phyloP scores from a whole-genome alignment of 345 rosid genomes.

The Camelina sativa region DNA sequence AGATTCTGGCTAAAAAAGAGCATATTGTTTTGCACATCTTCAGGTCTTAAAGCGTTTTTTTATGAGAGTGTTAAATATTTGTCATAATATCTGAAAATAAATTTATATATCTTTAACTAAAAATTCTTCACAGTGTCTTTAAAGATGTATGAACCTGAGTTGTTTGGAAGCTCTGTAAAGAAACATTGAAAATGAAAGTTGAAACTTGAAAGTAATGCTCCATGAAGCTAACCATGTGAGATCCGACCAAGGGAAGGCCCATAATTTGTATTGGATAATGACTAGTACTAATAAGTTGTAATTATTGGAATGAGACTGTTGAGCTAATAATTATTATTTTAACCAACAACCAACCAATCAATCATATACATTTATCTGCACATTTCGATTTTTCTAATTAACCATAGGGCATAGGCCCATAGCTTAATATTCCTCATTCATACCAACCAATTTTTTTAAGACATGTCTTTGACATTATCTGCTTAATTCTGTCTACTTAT shows the following conservation, averaged over 20 bases:
- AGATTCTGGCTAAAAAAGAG: conserved; percentile 15
- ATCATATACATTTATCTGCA: conserved; percentile 3
- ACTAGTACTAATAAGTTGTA: conserved; percentile 24
- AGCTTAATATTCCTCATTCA: conserved; percentile 1
- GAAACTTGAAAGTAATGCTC: conserved; percentile 11
- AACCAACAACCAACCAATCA: conserved; percentile 35
- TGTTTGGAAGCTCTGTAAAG: conserved; percentile 40
- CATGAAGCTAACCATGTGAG: conserved; percentile 42
- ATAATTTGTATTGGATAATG: conserved; percentile 37
- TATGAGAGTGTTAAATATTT: not conserved
- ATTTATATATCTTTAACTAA: not conserved
- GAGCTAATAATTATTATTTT: conserved; percentile 29
- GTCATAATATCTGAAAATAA: not conserved
- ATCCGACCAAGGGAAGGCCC: conserved; percentile 46
- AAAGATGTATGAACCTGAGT: conserved; percentile 31
- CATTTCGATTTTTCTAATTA: conserved; percentile 14
- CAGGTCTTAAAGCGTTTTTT: not conserved
- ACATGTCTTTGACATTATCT: conserved; percentile 30
- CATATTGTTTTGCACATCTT: conserved; percentile 22
- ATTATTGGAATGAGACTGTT: conserved; percentile 45
- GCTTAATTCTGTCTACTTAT: not conserved
- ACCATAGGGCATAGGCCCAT: not conserved
- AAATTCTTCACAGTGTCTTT: not conserved
- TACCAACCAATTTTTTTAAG: conserved; percentile 11
- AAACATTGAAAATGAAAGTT: conserved; percentile 25